These are phyloP conservation scores for Talaromyces sp. DNA, from an alignment of 2,329 filamentous ascomycete genomes.

Conservation along the genomic window DNA sequence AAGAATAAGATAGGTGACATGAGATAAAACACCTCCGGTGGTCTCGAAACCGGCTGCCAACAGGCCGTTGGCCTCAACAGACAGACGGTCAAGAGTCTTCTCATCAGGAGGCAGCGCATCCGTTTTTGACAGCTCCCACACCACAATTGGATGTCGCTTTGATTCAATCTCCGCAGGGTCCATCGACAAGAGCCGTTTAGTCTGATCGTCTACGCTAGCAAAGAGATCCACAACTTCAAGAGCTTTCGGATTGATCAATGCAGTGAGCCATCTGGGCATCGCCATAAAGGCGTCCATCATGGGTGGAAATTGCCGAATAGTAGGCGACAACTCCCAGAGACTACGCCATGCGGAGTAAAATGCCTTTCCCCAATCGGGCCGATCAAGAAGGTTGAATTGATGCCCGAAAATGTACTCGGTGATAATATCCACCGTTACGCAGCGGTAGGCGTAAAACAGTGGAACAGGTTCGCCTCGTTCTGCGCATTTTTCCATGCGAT, in stretches of 20 bases:
- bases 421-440: slow-evolving; percentile 10
- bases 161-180: slow-evolving; percentile 1
- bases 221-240: slow-evolving; percentile 10
- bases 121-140: slow-evolving; percentile 8
- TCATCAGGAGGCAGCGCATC: slow-evolving; percentile 14
- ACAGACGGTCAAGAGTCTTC: slow-evolving; percentile 17
- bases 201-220: slow-evolving; percentile 5
- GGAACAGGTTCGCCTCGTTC: slow-evolving; percentile 5
- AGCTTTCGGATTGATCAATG: slow-evolving; percentile 8
- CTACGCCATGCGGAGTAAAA: slow-evolving; percentile 11
- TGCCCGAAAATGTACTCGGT: slow-evolving; percentile 9
- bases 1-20: slow-evolving; percentile 14
- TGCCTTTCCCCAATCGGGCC: slow-evolving; percentile 5
- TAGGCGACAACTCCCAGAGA: slow-evolving; percentile 9
- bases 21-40: slow-evolving; percentile 15
- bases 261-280: slow-evolving; percentile 10
- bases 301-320: slow-evolving; percentile 9
- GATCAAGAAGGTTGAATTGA: slow-evolving; percentile 9
- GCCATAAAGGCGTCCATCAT: slow-evolving; percentile 9
- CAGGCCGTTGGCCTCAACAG: slow-evolving; percentile 22
- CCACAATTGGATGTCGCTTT: slow-evolving; percentile 6
- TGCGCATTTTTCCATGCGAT: slow-evolving; percentile 9
- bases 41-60: slow-evolving; percentile 24
- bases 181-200: not conserved
- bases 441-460: slow-evolving; percentile 9